Base-by-base conservation (phyloP, 23 red algal genomes). In the Gracilaria gracilis region DNA sequence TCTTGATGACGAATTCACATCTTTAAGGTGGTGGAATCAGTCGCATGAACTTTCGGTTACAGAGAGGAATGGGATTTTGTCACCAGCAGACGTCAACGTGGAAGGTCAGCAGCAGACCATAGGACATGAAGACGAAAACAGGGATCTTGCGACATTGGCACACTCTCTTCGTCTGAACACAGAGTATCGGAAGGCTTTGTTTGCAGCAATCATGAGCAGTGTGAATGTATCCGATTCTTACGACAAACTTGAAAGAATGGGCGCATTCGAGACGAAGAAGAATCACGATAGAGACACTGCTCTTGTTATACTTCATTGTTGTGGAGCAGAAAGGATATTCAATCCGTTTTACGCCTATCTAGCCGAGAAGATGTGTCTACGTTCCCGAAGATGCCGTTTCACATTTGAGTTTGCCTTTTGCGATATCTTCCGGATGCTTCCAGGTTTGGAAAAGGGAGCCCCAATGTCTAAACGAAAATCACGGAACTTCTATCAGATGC, bases 281-380 rank as follows among this genome's bases (percentile, higher is more conserved):
- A 59, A 37, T 36, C 75, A 81, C 20, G 88, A 82, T 37, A 51
- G 77, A 39, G 88, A 92, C 29, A 83, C 88, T 51, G 88, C 77
- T 24, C 55, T 79, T 2, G 88, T 92, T 20, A 74, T 92, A 28
- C 53, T 92, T 38, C 79, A 83, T 73, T 92, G 88, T 37, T 92
- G 88, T 64, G 79, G 61, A 46, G 42, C 75, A 14, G 88, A 92
- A 49, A 79, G 70, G 57, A 67, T 75, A 71, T 92, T 81, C 27
- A 92, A 92, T 73, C 88, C 88, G 61, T 92, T 92, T 59, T 92
- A 92, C 39, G 70, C 75, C 44, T 44, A 73, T 64, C 62, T 92
- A 17, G 77, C 79, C 0, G 62, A 72, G 23, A 67, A 75, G 57
- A 58, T 92, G 51, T 92, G 88, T 33, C 49, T 44, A 69, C 40